These are phyloP conservation scores for Boletus barrowsii DNA, from an alignment of 768 basidiomycete genomes.

Conservation along the genomic window DNA sequence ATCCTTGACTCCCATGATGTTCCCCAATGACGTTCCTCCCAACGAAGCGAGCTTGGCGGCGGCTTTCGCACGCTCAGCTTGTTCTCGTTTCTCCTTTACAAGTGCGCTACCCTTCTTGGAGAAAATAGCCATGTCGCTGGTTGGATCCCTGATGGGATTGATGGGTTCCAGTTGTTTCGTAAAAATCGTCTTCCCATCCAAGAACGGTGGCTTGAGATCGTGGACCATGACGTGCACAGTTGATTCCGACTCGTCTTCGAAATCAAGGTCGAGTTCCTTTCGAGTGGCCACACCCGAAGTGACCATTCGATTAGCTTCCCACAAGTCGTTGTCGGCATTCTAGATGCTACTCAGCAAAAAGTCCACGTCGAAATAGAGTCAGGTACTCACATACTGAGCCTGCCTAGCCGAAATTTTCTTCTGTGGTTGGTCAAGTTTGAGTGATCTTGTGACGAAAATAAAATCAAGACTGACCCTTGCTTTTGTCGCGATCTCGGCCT, in stretches of 20 bases:
- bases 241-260: conserved; percentile 94
- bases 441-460: background rate
- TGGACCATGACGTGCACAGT: conserved; percentile 98
- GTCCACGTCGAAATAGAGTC: background rate
- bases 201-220: conserved; percentile 94
- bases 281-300: conserved; percentile 93
- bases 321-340: conserved; percentile 98
- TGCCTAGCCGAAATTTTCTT: conserved; percentile 92
- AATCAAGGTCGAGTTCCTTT: conserved; percentile 84
- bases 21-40: conserved; percentile 92
- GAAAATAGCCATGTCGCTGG: conserved; percentile 94
- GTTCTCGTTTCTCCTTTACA: conserved; percentile 94
- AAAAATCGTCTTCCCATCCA: conserved; percentile 93
- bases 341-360: conserved; percentile 33
- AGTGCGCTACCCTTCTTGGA: conserved; percentile 94
- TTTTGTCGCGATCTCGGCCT: conserved; percentile 74
- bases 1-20: conserved; percentile 96
- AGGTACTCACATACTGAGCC: conserved; percentile 82
- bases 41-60: conserved; percentile 92
- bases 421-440: conserved; percentile 35
- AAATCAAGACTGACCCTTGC: conserved; percentile 51
- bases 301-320: conserved; percentile 98
- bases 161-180: conserved; percentile 97
- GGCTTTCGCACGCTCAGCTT: conserved; percentile 93
- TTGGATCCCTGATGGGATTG: conserved; percentile 91